Conservation (phyloP, 768 basidiomycete genomes). For the Phlebiopsis gigantea region DNA sequence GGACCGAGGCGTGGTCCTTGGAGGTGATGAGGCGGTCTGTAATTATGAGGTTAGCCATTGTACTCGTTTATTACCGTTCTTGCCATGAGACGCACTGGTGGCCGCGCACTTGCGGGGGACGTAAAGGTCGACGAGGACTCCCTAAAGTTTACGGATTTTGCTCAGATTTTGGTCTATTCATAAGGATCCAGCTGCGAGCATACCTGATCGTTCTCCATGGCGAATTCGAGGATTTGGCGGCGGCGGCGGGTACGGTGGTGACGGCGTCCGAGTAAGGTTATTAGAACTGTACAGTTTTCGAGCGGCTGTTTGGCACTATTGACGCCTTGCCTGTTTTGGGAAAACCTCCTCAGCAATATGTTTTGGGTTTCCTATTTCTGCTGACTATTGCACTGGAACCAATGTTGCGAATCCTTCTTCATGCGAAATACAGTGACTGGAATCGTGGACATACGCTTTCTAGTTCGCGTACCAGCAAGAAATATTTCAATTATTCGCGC, state of each 20-base stretch:
- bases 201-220: constrained; percentile 92
- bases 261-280: constrained; percentile 22
- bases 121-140: constrained; percentile 99
- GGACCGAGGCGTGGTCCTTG: constrained; percentile 98
- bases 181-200: constrained; percentile 19
- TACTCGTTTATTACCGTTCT: neutral
- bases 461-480: too few species aligned
- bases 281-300: constrained; percentile 27
- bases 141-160: constrained; percentile 39
- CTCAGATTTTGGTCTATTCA: constrained; percentile 3
- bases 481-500: too few species aligned
- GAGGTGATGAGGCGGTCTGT: constrained; percentile 96
- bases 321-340: constrained; percentile 5
- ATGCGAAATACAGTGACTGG: too few species aligned
- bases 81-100: constrained; percentile 65
- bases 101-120: constrained; percentile 99
- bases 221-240: constrained; percentile 23
- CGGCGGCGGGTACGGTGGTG: constrained; percentile 17
- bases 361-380: too few species aligned
- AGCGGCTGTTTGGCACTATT: constrained; percentile 17
- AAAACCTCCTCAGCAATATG: neutral
- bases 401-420: too few species aligned
- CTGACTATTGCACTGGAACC: too few species aligned
- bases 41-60: constrained; percentile 7
- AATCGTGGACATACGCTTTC: too few species aligned